Base-by-base conservation (phyloP, 495 filamentous ascomycete species). In the Penicillium ochrochloron region DNA sequence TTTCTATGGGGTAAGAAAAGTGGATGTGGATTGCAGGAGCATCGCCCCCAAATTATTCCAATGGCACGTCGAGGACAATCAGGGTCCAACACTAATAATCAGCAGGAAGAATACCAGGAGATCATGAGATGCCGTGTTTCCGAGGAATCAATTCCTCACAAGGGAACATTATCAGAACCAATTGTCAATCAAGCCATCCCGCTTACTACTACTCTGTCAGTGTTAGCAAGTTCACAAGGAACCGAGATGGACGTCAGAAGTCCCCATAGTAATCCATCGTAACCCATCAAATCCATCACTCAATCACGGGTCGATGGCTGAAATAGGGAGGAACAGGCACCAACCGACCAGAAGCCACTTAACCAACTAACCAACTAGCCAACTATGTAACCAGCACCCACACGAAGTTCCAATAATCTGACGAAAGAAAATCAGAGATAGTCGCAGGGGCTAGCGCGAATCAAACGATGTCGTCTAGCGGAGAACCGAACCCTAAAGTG, bases 321-420 rank as follows among this genome's bases (percentile, higher is more conserved):
- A 46, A 69, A 60, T 63, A 69, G 70, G 70, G 62, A 70, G 68
- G 62, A 71, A 67, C 61, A 73, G 70, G 64, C 68, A 73, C 61
- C 51, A 52, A 48, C 57, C 53, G 66, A 62, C 60, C 10, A 14
- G 37, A 17, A 41, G 19, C 35, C 44, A 33, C 35, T 9, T 7
- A 8, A 19, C n/a, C 41, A n/a, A 0, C n/a, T n/a, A n/a, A n/a
- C n/a, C n/a, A n/a, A n/a, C n/a, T n/a, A n/a, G n/a, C n/a, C n/a
- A n/a, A n/a, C n/a, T n/a, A n/a, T n/a, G n/a, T 7, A 8, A 19
- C n/a, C 41, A n/a, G 0, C 17, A 17, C 7, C 14, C 15, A 44
- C n/a, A 5, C 41, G 14, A 7, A 19, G 15, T 27, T 27, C 25
- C 25, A 21, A 17, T 10, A 60, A 55, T 50, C 37, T 27, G 29